These are phyloP conservation scores for Hypseocharis bilobata DNA, from an alignment of 441 rosid genomes.

Conservation along the genomic window DNA sequence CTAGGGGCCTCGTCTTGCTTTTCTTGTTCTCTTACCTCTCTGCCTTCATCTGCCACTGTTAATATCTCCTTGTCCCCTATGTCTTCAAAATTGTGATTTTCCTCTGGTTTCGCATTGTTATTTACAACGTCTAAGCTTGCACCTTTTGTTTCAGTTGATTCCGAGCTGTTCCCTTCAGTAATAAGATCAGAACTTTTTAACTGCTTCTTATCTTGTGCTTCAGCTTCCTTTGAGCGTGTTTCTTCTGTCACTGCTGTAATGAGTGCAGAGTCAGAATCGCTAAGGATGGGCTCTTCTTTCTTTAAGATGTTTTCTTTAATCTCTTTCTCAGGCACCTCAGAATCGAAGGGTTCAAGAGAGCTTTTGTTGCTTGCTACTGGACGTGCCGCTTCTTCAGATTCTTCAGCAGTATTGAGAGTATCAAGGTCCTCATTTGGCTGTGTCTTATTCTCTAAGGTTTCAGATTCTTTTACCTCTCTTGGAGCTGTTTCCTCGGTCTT, in stretches of 20 bases:
- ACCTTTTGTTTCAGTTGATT: constrained; percentile 13
- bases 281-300: constrained; percentile 10
- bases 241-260: constrained; percentile 18
- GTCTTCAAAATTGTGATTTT: constrained; percentile 14
- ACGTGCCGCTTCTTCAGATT: constrained; percentile 9
- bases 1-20: constrained; percentile 16
- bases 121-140: constrained; percentile 3
- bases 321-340: constrained; percentile 4
- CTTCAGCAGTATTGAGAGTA: constrained; percentile 9
- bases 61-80: constrained; percentile 13
- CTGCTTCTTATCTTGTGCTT: constrained; percentile 24
- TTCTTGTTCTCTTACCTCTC: constrained; percentile 11
- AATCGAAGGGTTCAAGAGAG: constrained; percentile 1
- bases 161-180: constrained; percentile 19
- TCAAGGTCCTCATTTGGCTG: constrained; percentile 15
- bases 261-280: constrained; percentile 8
- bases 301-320: constrained; percentile 22
- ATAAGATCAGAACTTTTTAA: constrained; percentile 15
- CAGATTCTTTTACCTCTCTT: constrained; percentile 11
- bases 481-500: constrained; percentile 21
- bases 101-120: constrained; percentile 16
- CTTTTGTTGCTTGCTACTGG: constrained; percentile 17
- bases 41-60: constrained; percentile 14
- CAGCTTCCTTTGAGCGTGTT: constrained; percentile 13
- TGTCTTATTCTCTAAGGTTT: constrained; percentile 11